Percentiles rank a stretch among this genome's conserved stretches.
These are phyloP conservation scores for Tilletia indica DNA, from an alignment of 1,284 basidiomycete species.

Conservation along the genomic window DNA sequence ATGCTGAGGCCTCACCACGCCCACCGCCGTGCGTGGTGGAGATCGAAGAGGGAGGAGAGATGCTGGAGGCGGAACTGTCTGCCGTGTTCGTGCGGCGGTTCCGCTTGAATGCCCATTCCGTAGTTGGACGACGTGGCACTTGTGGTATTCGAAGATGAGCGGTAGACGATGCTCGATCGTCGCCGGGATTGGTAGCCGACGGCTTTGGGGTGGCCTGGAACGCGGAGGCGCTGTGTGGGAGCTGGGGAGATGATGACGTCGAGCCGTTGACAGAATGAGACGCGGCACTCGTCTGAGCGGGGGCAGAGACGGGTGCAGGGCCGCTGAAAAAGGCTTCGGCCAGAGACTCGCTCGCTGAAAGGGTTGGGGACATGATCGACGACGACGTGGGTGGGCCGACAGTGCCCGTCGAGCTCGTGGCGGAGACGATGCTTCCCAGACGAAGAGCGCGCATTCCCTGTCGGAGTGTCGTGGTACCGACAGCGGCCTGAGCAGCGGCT, in stretches of 20 bases:
- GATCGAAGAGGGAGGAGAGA: slow-evolving; percentile 7
- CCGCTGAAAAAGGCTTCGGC: background rate
- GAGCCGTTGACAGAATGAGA: slow-evolving; percentile 16
- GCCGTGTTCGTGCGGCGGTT: background rate
- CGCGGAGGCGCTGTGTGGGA: too few species aligned
- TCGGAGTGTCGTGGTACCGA: slow-evolving; percentile 23
- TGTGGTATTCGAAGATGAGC: slow-evolving; percentile 14
- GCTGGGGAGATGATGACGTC: too few species aligned
- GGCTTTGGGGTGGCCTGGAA: background rate
- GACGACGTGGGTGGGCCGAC: slow-evolving; percentile 30
- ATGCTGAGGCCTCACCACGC: background rate
- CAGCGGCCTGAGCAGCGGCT: slow-evolving; percentile 21
- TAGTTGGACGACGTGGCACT: slow-evolving; percentile 11
- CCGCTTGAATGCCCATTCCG: background rate
- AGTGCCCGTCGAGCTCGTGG: slow-evolving; percentile 18
- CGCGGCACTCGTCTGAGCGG: background rate
- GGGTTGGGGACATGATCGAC: slow-evolving; percentile 17
- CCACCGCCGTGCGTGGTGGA: slow-evolving; percentile 5
- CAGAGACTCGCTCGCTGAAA: slow-evolving; percentile 16
- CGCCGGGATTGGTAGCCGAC: background rate
- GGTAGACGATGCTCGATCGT: slow-evolving; percentile 16
- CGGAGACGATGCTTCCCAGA: slow-evolving; percentile 32
- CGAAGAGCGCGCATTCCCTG: slow-evolving; percentile 47
- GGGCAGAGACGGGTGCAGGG: slow-evolving; percentile 10
- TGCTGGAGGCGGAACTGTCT: slow-evolving; percentile 1